These are phyloP conservation scores for Bipolaris victoriae DNA, from an alignment of 2,329 filamentous ascomycete species.

Conservation along the genomic window DNA sequence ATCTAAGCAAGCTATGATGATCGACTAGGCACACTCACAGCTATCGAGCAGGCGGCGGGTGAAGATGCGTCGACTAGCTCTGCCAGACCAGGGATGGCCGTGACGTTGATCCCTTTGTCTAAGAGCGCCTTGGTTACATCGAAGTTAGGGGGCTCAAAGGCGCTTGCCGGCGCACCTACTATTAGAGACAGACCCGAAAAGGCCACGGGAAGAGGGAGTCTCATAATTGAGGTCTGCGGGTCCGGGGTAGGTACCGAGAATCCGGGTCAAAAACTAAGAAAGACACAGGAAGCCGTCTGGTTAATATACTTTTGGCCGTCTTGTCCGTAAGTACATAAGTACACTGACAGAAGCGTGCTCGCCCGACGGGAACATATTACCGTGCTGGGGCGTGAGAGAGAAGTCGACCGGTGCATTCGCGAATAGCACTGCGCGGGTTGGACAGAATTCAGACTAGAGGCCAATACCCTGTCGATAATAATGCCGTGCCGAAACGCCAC, in stretches of 20 bases:
- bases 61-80: conserved; percentile 12
- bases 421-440: background rate
- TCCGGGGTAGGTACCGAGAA: conserved; percentile 4
- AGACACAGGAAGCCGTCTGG: conserved; percentile 11
- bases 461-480: conserved; percentile 3
- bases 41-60: conserved; percentile 24
- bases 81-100: conserved; percentile 22
- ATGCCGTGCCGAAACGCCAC: conserved; percentile 7
- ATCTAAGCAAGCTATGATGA: background rate
- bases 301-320: conserved; percentile 10
- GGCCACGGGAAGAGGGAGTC: background rate
- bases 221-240: conserved; percentile 14
- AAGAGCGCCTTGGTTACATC: conserved; percentile 29
- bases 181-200: conserved; percentile 6
- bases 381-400: background rate
- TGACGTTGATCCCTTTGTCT: conserved; percentile 25
- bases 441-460: conserved; percentile 3
- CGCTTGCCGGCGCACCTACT: conserved; percentile 4
- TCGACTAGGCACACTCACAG: conserved; percentile 21
- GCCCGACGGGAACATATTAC: conserved; percentile 4
- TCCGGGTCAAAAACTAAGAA: conserved; percentile 3
- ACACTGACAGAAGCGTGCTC: conserved; percentile 1
- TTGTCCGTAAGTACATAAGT: background rate
- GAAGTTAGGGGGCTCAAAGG: conserved; percentile 27
- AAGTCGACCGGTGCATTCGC: background rate